A percentile compares a stretch with the other conserved stretches of the same genome.
Conservation (phyloP, 306 rosid species). For the Casuarina glauca region DNA sequence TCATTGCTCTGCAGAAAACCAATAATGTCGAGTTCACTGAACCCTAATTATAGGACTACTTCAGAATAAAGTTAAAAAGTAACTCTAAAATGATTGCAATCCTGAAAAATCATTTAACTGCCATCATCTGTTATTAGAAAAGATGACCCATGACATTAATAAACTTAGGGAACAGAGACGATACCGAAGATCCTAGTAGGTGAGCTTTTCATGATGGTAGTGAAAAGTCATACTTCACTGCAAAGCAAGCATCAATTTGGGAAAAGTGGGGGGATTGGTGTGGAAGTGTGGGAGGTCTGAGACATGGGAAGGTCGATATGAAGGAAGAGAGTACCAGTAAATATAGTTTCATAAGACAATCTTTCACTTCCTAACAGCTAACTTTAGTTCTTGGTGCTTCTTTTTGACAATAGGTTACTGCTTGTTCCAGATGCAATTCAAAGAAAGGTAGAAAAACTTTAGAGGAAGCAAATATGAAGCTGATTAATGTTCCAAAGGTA, state of each 20-base stretch:
- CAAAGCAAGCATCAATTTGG: neutral
- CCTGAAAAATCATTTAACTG: neutral
- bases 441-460: slow-evolving; percentile 77
- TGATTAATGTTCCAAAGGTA: slow-evolving; percentile 81
- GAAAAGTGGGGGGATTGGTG: neutral
- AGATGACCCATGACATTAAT: slow-evolving; percentile 8
- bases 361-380: slow-evolving; percentile 7
- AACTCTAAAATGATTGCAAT: slow-evolving; percentile 17
- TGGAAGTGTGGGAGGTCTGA: neutral
- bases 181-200: neutral
- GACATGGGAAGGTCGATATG: neutral
- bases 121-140: neutral
- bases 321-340: neutral
- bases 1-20: neutral
- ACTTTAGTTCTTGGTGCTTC: slow-evolving; percentile 18
- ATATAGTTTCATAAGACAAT: slow-evolving; percentile 7
- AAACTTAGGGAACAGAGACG: neutral
- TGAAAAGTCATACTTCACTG: neutral
- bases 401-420: slow-evolving; percentile 64
- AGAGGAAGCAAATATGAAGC: slow-evolving; percentile 90
- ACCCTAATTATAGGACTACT: slow-evolving; percentile 8
- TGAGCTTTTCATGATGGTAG: neutral
- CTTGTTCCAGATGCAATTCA: slow-evolving; percentile 85
- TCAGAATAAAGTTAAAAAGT: neutral
- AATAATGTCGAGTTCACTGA: slow-evolving; percentile 8